Percentiles rank a stretch among this genome's conserved stretches.
phyloP scores from a whole-genome alignment of 371 early-diverging fungal species.

The Apophysomyces trapeziformis region DNA sequence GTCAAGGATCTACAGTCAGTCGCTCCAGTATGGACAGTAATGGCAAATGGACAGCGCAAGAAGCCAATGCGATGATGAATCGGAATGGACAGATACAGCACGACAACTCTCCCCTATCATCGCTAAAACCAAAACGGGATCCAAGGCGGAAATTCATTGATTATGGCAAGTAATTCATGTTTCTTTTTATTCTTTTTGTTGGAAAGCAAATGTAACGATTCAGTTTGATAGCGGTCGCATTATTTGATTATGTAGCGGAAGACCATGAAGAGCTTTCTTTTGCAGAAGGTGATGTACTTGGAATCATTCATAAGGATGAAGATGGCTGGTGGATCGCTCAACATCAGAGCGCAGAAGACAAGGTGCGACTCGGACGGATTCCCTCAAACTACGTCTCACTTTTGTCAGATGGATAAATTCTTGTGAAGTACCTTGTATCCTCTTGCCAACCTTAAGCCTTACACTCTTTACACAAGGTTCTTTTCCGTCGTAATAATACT shows the following conservation, averaged over 20 bases:
- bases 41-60: conserved; percentile 2
- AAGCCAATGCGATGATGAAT: background rate
- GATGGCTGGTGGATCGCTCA: conserved; percentile 90
- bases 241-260: conserved; percentile 33
- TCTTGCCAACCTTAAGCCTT: too few relatives aligned
- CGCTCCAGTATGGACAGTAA: background rate
- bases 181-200: background rate
- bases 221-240: background rate
- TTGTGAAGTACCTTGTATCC: too few relatives aligned
- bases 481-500: too few relatives aligned
- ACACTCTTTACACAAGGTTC: too few relatives aligned
- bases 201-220: background rate
- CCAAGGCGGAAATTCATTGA: background rate
- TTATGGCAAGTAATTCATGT: background rate
- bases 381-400: conserved; percentile 74
- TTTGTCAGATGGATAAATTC: background rate
- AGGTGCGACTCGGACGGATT: conserved; percentile 56
- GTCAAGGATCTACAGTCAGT: background rate
- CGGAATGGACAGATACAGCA: background rate
- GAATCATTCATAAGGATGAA: conserved; percentile 79
- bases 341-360: conserved; percentile 63
- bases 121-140: background rate
- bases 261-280: conserved; percentile 86
- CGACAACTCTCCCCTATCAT: background rate
- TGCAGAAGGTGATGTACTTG: conserved; percentile 77